Percentiles rank a stretch among this genome's conserved stretches.
Evolutionary conservation across 495 filamentous ascomycete species (phyloP).

Genomic region (Neurospora hispaniola): DNA sequence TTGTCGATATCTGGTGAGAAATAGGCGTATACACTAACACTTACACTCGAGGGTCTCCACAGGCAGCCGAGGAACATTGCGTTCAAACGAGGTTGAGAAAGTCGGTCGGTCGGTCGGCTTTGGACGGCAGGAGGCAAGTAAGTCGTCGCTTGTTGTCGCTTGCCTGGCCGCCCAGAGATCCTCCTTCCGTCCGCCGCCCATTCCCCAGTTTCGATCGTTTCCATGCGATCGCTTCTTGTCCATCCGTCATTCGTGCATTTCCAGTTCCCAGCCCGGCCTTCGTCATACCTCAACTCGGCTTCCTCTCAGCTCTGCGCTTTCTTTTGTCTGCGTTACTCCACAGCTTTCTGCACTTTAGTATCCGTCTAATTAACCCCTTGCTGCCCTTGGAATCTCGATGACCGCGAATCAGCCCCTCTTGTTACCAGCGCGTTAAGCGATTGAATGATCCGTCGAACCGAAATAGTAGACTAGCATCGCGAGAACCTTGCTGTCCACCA

Average conservation of each 20-base stretch:
- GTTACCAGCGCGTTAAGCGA: neutral
- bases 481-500: neutral
- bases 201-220: neutral
- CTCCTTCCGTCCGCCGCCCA: neutral
- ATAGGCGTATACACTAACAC: neutral
- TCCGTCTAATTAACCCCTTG: neutral
- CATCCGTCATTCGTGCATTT: neutral
- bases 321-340: neutral
- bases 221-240: neutral
- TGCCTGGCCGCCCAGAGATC: neutral
- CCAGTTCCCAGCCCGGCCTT: neutral
- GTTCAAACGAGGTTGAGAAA: neutral
- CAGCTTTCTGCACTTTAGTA: neutral
- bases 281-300: neutral
- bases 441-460: neutral
- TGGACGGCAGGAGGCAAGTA: neutral
- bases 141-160: neutral
- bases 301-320: neutral
- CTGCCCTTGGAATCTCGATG: neutral
- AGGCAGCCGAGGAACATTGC: neutral
- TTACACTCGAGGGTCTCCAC: neutral
- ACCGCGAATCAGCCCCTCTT: neutral
- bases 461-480: neutral
- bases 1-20: neutral
- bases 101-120: neutral